These are phyloP conservation scores for Podospora australis DNA, from an alignment of 495 filamentous ascomycete species.

Conservation along the genomic window DNA sequence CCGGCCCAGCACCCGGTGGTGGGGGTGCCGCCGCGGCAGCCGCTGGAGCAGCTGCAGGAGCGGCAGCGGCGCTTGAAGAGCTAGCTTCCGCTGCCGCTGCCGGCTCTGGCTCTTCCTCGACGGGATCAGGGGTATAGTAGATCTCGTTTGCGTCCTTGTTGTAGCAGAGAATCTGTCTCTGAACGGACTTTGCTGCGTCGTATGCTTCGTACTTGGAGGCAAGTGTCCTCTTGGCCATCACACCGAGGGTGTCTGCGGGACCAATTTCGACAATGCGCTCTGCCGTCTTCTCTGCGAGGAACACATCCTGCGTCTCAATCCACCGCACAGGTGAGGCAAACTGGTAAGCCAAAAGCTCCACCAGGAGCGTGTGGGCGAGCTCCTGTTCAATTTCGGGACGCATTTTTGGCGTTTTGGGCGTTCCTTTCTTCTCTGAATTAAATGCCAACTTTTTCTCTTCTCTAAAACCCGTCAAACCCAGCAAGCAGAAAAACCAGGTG, in stretches of 20 bases:
- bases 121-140: constrained; percentile 96
- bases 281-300: constrained; percentile 88
- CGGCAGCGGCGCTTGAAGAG: constrained; percentile 38
- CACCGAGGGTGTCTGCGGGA: constrained; percentile 94
- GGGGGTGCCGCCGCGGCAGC: constrained; percentile 51
- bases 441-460: too few species aligned
- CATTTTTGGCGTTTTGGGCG: constrained; percentile 55
- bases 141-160: constrained; percentile 99
- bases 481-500: not conserved
- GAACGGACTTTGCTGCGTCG: constrained; percentile 90
- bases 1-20: constrained; percentile 75
- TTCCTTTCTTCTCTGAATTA: too few species aligned
- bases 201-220: constrained; percentile 98
- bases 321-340: constrained; percentile 98
- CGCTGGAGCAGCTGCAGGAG: constrained; percentile 47
- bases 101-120: constrained; percentile 78
- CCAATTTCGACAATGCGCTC: constrained; percentile 98
- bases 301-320: constrained; percentile 99
- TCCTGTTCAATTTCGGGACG: constrained; percentile 98
- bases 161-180: constrained; percentile 97
- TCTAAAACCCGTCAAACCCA: too few species aligned
- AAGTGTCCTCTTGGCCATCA: constrained; percentile 94
- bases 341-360: constrained; percentile 97
- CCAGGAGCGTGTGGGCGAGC: constrained; percentile 91
- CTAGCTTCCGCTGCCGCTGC: constrained; percentile 42